These are phyloP conservation scores for Hypoxylon crocopeplum DNA, from an alignment of 495 filamentous ascomycete species.

Conservation along the genomic window DNA sequence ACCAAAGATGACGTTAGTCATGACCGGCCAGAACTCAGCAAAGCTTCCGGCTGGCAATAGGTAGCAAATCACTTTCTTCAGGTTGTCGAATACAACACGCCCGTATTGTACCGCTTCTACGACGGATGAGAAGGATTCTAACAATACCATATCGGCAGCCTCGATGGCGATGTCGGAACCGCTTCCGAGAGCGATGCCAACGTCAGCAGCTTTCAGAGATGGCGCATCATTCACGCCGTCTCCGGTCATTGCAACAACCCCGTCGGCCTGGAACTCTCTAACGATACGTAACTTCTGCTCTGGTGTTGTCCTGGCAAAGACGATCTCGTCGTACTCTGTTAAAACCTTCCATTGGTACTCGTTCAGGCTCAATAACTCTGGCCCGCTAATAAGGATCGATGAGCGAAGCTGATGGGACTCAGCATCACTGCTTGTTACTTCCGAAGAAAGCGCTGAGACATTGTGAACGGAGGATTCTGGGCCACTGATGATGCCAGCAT, in stretches of 20 bases:
- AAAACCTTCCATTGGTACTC: constrained; percentile 64
- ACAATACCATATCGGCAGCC: constrained; percentile 72
- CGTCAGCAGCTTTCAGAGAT: constrained; percentile 74
- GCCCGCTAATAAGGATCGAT: constrained; percentile 61
- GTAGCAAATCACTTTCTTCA: constrained; percentile 76
- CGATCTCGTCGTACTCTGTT: constrained; percentile 65
- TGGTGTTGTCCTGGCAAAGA: constrained; percentile 74
- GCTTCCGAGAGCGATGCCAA: constrained; percentile 79
- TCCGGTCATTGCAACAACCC: constrained; percentile 64
- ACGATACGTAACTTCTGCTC: constrained; percentile 82
- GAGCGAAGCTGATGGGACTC: constrained; percentile 18
- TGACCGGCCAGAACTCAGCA: constrained; percentile 74
- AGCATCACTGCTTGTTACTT: constrained; percentile 24
- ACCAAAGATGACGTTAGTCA: constrained; percentile 71
- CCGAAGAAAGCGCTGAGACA: constrained; percentile 48
- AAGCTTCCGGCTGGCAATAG: constrained; percentile 72
- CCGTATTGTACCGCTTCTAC: constrained; percentile 73
- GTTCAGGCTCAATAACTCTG: constrained; percentile 64
- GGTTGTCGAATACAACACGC: constrained; percentile 72
- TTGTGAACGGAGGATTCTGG: constrained; percentile 45
- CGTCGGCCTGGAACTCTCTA: constrained; percentile 64
- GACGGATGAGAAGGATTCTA: constrained; percentile 71
- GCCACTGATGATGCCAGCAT: constrained; percentile 69
- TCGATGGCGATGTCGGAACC: constrained; percentile 81
- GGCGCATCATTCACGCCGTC: constrained; percentile 89